Base-by-base conservation (phyloP, 2,329 filamentous ascomycete genomes). In the Colletotrichum cuscutae region DNA sequence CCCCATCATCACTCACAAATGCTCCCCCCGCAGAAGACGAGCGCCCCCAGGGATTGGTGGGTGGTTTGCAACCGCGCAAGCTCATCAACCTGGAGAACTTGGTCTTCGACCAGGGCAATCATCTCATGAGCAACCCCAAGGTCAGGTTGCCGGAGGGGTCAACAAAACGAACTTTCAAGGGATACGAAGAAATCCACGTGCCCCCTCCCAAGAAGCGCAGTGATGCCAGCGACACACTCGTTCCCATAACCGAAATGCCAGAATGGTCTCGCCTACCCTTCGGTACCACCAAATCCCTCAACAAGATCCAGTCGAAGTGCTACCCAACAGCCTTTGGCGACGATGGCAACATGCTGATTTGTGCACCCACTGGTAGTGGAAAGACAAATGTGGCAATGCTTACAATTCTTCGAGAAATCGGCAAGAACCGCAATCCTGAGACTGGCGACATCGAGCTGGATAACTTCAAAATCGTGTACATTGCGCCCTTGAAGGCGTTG, bases 341-440 rank as follows among this genome's bases (percentile, higher is more conserved):
- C 74, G 97, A 99, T 80, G 96, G 95, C 37, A 99, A 99, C 81
- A 95, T 99, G 94, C 92, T 99, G 68, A 93, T 99, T 79, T 99
- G 97, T 82, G 97, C 97, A 7, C 97, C 97, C 1, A 99, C 97
- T 62, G 97, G 97, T 76, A 98, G 95, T 81, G 97, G 97, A 80
- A 99, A 99, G 86, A 99, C 97, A 1, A 99, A 99, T 79, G 97
- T 99, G 64, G 96, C 96, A 54, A 98, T 99, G 96, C 87, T 99
- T 75, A 93, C 96, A 2, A 98, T 99, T 79, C 88, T 99, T 52
- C 94, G 96, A 75, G 97, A 99, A 81, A 95, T 99, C 79, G 97
- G 97, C 74, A 99, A 98, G 86, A 93, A 99, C 80, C 91, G 96
- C 71, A 93, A 99, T 78, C 90, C 94, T 0, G 87, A 93, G 75